Evolutionary conservation across 2,329 filamentous ascomycete genomes (phyloP).

Genomic region (Pestalotiopsis sp.): DNA sequence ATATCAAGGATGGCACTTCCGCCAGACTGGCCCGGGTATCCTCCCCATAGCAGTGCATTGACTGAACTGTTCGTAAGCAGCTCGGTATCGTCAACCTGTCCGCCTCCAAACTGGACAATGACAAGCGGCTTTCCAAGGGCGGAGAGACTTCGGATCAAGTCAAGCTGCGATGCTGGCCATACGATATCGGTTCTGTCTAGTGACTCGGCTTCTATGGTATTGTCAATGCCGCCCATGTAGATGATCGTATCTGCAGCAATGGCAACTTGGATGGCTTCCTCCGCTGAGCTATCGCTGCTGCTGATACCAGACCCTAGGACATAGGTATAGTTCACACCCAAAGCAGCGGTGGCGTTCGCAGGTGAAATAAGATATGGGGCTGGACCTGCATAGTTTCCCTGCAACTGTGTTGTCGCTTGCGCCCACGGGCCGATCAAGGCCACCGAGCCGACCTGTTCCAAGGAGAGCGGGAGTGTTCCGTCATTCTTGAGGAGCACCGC

Average conservation of each 20-base stretch:
- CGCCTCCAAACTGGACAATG: slow-evolving; percentile 50
- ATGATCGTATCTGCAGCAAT: slow-evolving; percentile 52
- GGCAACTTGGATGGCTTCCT: slow-evolving; percentile 37
- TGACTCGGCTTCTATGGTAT: slow-evolving; percentile 42
- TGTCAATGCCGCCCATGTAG: slow-evolving; percentile 55
- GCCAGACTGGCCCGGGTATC: slow-evolving; percentile 56
- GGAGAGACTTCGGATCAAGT: slow-evolving; percentile 47
- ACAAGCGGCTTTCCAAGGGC: slow-evolving; percentile 49
- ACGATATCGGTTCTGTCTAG: slow-evolving; percentile 51
- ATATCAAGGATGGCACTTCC: slow-evolving; percentile 51
- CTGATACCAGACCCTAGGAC: slow-evolving; percentile 31
- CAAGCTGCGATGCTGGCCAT: slow-evolving; percentile 54
- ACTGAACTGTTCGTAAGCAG: slow-evolving; percentile 46
- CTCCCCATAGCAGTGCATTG: slow-evolving; percentile 50
- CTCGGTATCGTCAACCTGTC: slow-evolving; percentile 45
- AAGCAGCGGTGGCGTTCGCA: slow-evolving; percentile 51
- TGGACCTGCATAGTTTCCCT: slow-evolving; percentile 46
- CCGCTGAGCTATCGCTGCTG: slow-evolving; percentile 28
- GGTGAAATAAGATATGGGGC: slow-evolving; percentile 59
- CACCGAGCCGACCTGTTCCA: slow-evolving; percentile 19
- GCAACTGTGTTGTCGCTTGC: slow-evolving; percentile 26
- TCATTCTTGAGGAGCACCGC: slow-evolving; percentile 30
- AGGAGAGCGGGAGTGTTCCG: slow-evolving; percentile 23
- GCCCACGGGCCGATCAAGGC: slow-evolving; percentile 27
- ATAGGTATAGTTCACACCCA: slow-evolving; percentile 49